Evolutionary conservation across 2,329 filamentous ascomycete genomes (phyloP).

Genomic region (Diplocarpon mali): DNA sequence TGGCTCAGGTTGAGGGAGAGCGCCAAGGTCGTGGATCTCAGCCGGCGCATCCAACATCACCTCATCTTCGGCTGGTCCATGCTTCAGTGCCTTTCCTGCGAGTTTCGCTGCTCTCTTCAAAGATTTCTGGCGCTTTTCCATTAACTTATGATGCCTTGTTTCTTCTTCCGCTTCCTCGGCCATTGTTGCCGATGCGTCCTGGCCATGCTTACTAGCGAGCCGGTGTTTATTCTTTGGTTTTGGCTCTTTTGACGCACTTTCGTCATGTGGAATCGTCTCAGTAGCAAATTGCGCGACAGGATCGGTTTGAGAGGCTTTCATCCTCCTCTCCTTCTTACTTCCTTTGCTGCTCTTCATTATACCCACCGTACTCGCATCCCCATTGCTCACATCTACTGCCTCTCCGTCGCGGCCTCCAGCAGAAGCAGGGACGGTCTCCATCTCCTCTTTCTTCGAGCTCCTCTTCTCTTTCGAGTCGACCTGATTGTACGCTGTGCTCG

Average conservation of each 20-base stretch:
- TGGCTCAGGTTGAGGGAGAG: slow-evolving; percentile 67
- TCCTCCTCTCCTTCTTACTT: too few species aligned
- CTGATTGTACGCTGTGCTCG: too few species aligned
- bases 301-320: too few species aligned
- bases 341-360: too few species aligned
- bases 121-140: slow-evolving; percentile 46
- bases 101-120: slow-evolving; percentile 37
- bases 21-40: slow-evolving; percentile 61
- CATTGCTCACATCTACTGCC: too few species aligned
- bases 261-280: background rate
- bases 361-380: too few species aligned
- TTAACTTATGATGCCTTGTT: slow-evolving; percentile 32
- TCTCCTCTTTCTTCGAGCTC: too few species aligned
- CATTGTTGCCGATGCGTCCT: background rate
- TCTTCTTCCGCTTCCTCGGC: slow-evolving; percentile 8
- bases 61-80: slow-evolving; percentile 21
- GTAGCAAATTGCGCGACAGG: too few species aligned
- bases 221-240: slow-evolving; percentile 10
- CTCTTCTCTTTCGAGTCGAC: too few species aligned
- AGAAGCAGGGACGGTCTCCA: too few species aligned
- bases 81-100: slow-evolving; percentile 27
- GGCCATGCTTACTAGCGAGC: background rate
- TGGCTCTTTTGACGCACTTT: background rate
- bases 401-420: too few species aligned
- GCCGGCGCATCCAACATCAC: slow-evolving; percentile 23